Evolutionary conservation across 1,284 basidiomycete genomes (phyloP).

Genomic region (Apiotrichum domesticum): DNA sequence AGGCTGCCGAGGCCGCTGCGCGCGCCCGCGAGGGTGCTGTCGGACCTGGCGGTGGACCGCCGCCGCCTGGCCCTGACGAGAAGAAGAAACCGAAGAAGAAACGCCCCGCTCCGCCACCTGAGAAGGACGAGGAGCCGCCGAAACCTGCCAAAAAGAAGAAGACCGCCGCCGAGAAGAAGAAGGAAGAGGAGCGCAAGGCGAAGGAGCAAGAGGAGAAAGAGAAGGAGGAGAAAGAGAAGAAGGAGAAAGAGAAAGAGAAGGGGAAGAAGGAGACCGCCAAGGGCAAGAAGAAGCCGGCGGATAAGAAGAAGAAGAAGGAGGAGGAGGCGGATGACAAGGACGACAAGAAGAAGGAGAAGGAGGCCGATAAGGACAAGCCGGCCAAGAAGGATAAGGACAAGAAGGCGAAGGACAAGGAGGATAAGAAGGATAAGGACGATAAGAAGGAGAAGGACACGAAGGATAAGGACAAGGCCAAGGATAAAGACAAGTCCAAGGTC

Average conservation of each 20-base stretch:
- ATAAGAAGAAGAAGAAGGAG: conserved; percentile 3
- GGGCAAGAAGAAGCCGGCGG: neutral
- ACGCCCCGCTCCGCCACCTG: neutral
- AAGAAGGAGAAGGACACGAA: conserved; percentile 1
- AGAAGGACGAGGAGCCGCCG: conserved; percentile 7
- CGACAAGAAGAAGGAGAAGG: neutral
- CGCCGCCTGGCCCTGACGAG: neutral
- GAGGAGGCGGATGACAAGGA: neutral
- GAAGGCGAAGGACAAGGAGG: neutral
- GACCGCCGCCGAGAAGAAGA: conserved; percentile 6
- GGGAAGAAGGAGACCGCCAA: neutral
- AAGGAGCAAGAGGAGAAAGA: neutral
- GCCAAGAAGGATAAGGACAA: neutral
- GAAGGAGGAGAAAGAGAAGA: neutral
- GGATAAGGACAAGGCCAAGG: neutral
- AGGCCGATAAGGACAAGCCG: neutral
- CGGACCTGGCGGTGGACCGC: neutral
- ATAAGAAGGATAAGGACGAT: neutral
- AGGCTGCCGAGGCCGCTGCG: conserved; percentile 13
- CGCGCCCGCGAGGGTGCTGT: conserved; percentile 2
- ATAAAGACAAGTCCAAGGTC: neutral
- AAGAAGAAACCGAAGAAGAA: conserved; percentile 14
- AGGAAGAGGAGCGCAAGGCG: neutral
- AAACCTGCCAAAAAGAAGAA: conserved; percentile 7
- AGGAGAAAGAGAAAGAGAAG: neutral